These are phyloP conservation scores for Amaranthus cruentus DNA, from an alignment of 148 eudicot species.

Conservation along the genomic window DNA sequence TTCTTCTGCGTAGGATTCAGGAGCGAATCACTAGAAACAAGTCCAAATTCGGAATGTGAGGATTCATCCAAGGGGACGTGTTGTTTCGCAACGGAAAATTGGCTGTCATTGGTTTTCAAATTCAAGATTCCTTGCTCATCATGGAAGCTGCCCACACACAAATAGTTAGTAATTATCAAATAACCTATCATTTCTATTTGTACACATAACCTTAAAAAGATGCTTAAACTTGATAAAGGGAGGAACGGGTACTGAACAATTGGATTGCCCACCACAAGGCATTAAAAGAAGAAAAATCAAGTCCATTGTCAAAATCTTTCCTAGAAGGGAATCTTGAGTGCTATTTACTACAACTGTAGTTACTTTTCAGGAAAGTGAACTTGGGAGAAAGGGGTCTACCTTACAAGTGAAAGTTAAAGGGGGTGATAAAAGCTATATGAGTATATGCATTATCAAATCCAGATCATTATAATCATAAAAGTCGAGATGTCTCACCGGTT, in stretches of 20 bases:
- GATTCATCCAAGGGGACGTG: constrained; percentile 31
- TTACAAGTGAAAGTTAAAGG: too few species aligned
- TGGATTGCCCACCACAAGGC: too few species aligned
- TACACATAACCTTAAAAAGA: too few species aligned
- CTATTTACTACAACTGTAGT: too few species aligned
- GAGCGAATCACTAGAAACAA: constrained; percentile 51
- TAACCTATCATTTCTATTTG: too few species aligned
- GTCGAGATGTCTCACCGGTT: constrained; percentile 41
- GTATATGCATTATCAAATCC: constrained; percentile 19
- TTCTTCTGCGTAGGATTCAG: constrained; percentile 50
- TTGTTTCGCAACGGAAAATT: constrained; percentile 46
- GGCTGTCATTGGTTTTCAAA: constrained; percentile 41
- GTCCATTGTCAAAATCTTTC: too few species aligned
- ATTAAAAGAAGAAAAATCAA: too few species aligned
- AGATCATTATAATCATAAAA: constrained; percentile 16
- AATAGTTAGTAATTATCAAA: neutral
- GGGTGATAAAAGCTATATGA: constrained; percentile 7
- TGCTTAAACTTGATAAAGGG: too few species aligned
- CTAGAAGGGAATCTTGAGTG: too few species aligned
- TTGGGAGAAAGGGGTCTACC: too few species aligned
- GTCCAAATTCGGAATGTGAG: constrained; percentile 45
- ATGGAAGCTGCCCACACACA: constrained; percentile 40
- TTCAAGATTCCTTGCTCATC: constrained; percentile 38
- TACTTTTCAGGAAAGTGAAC: too few species aligned
- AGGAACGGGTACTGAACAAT: too few species aligned